phyloP scores from a whole-genome alignment of 495 filamentous ascomycete species.

The Venustampulla echinocandica region DNA sequence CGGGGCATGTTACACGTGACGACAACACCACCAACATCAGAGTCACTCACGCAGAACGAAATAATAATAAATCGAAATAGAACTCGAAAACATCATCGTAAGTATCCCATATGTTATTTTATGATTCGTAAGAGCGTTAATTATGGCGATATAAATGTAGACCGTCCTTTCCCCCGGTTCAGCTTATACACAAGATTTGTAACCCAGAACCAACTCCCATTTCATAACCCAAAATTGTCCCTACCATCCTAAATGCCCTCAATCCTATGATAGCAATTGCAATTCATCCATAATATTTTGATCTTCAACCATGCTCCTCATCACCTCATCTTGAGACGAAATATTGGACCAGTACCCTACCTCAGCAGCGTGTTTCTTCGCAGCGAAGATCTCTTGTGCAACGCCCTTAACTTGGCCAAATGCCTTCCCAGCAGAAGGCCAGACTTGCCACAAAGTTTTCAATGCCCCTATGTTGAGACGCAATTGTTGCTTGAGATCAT shows the following conservation, averaged over 20 bases:
- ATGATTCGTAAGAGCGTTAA: no score
- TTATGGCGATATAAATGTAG: no score
- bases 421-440: constrained; percentile 67
- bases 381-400: constrained; percentile 54
- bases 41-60: no score
- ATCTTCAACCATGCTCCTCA: constrained; percentile 43
- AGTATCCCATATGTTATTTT: no score
- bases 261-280: constrained; percentile 12
- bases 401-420: constrained; percentile 65
- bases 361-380: constrained; percentile 44
- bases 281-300: constrained; percentile 47
- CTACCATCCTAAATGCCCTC: no score
- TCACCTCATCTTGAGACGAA: constrained; percentile 46
- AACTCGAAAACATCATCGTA: no score
- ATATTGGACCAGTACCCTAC: constrained; percentile 43
- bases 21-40: no score
- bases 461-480: constrained; percentile 77
- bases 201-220: background rate
- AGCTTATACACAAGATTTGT: background rate
- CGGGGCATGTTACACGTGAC: no score
- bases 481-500: constrained; percentile 70
- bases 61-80: no score
- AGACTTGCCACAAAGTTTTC: constrained; percentile 61
- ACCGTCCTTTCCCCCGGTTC: background rate
- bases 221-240: no score